Percentiles rank a stretch among this genome's conserved stretches.
These are phyloP conservation scores for Psilocybe azurescens DNA, from an alignment of 768 basidiomycete genomes.

Conservation along the genomic window DNA sequence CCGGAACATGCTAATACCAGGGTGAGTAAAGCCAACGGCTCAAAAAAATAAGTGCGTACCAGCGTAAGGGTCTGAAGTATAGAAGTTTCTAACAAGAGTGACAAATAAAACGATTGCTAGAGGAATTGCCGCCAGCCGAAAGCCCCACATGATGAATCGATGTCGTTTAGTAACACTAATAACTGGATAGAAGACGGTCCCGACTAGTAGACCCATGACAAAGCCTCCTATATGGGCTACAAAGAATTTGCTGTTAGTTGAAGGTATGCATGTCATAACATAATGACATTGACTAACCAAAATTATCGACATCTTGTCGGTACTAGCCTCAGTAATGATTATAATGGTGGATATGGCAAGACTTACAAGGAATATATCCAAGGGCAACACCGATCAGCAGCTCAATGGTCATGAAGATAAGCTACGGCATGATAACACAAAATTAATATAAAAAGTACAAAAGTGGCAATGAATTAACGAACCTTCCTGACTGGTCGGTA, in stretches of 20 bases:
- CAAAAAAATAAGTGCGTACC: slow-evolving; percentile 49
- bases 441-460: background rate
- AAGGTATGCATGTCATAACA: background rate
- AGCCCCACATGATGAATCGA: slow-evolving; percentile 69
- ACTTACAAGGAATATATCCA: slow-evolving; percentile 82
- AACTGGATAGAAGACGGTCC: slow-evolving; percentile 87
- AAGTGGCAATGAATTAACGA: slow-evolving; percentile 15
- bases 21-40: slow-evolving; percentile 4
- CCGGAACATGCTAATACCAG: slow-evolving; percentile 71
- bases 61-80: slow-evolving; percentile 83
- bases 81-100: slow-evolving; percentile 87
- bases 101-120: slow-evolving; percentile 82
- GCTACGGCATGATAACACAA: slow-evolving; percentile 43
- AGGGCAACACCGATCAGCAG: slow-evolving; percentile 86
- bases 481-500: slow-evolving; percentile 84
- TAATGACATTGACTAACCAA: slow-evolving; percentile 51
- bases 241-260: slow-evolving; percentile 5
- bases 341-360: background rate
- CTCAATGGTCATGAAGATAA: slow-evolving; percentile 85
- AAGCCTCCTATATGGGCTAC: slow-evolving; percentile 88
- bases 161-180: slow-evolving; percentile 83
- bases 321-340: background rate
- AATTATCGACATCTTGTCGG: slow-evolving; percentile 82
- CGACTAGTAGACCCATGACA: slow-evolving; percentile 81
- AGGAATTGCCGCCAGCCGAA: slow-evolving; percentile 77